Base-by-base conservation (phyloP, 1,284 basidiomycete species). In the Lignosus rhinocerotis region DNA sequence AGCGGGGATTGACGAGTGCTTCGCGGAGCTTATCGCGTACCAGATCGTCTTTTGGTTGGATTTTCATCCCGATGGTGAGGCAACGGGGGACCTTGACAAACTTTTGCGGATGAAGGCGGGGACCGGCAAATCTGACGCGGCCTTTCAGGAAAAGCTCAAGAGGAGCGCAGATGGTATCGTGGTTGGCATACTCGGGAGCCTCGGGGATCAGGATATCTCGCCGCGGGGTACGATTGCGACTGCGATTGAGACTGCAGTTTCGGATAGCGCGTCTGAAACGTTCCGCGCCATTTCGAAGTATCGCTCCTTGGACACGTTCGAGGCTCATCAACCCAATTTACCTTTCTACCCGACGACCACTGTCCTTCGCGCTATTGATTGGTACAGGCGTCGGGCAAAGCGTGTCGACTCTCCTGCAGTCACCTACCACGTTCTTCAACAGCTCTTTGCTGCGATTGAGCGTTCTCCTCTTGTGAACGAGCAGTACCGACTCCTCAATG, bases 401-500 rank as follows among this genome's bases (percentile, higher is more conserved):
- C 69, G 74, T 12, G 74, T 75, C 19, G 75, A 80, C 44, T 72
- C 71, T 16, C 73, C 76, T 17, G 80, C 84, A 9, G 82, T 85
- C 50, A 84, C 87, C 2, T 95, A 93, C 70, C 89, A 93, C 62
- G 81, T 93, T 43, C 71, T 94, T 19, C 86, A 91, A 55, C 83
- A 86, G 53, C 76, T 96, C 9, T 86, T 96, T 63, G 79, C 87
- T 7, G 78, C 80, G 41, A 76, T 95, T 31, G 81, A 90, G 59
- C 72, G 76, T 2, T 85, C 86, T 0, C 87, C 86, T n/a, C 80
- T 98, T 43, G 81, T 96, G 62, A 93, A 93, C 69, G 93, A 97
- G 68, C 93, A 97, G 71, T 73, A 88, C 45, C 86, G 95, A 6
- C 76, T 90, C 32, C 71, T 96, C 33, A 88, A 92, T 55, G 83